Evolutionary conservation across 805 yeast genomes (phyloP), one percentile per base, ranked within the genome.

Genomic region (Candida parachauliodes): DNA sequence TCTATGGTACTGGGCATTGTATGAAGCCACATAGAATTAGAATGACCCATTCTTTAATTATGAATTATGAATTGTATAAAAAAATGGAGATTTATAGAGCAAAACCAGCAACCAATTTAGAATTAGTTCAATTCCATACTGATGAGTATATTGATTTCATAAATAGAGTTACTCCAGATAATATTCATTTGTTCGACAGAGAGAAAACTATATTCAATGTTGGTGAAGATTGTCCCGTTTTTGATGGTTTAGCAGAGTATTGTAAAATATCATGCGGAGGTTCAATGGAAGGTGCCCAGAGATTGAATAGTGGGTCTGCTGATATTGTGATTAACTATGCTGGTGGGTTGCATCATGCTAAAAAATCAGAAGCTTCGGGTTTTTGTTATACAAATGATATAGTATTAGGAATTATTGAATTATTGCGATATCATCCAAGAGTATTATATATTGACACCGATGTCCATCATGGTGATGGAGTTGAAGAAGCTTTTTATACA

Each of bases 11-110:
- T 3, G 96, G 96, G 19, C 98, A 93, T 62, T 96, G 97, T 32
- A 93, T 93, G 98, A 93, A 93, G 60, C 98, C 98, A 19, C 98
- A 91, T 61, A 80, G 98, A 57, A 88, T 93, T 67, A 83, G 98
- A 77, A 89, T 93, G 95, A 95, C 98, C 8, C 98, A 93, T 61
- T 87, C 95, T 28, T 72, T 93, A 53, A 86, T 93, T 49, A 91
- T 93, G 95, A 89, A 91, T 65, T 93, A 93, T 61, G 98, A 96
- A 2, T 74, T 93, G 37, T 89, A 93, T 68, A 88, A 89, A 62
- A 85, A 91, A 65, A 91, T 93, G 96, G 98, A 93, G 60, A 86
- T 93, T 32, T 89, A 89, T 61, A 76, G 97, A 36, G 97, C 98
- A 31, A 88, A 88, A 59, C 96, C 98, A 1, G 98, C 98, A 30